These are phyloP conservation scores for Murraya koenigii DNA, from an alignment of 345 rosid species.

Conservation along the genomic window DNA sequence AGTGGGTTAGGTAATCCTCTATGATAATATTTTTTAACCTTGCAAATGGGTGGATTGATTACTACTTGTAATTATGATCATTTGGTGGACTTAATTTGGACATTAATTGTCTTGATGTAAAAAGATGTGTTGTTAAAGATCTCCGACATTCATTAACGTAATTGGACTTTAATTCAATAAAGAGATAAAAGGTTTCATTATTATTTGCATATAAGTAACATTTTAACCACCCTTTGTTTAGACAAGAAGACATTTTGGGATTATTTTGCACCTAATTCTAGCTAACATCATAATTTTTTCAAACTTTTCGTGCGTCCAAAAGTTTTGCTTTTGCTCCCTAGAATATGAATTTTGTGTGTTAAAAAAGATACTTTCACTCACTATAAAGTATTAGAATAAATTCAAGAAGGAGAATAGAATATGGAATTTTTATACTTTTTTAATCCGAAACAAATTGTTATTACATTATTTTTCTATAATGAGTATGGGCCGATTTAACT, in stretches of 20 bases:
- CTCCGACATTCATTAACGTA: background rate
- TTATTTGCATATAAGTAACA: background rate
- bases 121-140: conserved; percentile 6
- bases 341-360: too few relatives aligned
- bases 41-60: background rate
- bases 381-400: too few relatives aligned
- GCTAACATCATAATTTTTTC: background rate
- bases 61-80: background rate
- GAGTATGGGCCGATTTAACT: too few relatives aligned
- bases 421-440: too few relatives aligned
- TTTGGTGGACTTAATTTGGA: background rate
- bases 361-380: too few relatives aligned
- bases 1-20: background rate
- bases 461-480: background rate
- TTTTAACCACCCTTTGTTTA: background rate
- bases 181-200: conserved; percentile 4
- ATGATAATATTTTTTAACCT: background rate
- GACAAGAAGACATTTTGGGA: conserved; percentile 27
- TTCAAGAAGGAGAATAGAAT: too few relatives aligned
- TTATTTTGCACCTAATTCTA: conserved; percentile 13
- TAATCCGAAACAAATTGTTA: background rate
- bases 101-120: conserved; percentile 1
- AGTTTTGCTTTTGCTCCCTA: background rate
- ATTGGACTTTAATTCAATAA: background rate
- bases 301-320: background rate